These are phyloP conservation scores for Halenospora varia DNA, from an alignment of 495 filamentous ascomycete genomes.

Conservation along the genomic window DNA sequence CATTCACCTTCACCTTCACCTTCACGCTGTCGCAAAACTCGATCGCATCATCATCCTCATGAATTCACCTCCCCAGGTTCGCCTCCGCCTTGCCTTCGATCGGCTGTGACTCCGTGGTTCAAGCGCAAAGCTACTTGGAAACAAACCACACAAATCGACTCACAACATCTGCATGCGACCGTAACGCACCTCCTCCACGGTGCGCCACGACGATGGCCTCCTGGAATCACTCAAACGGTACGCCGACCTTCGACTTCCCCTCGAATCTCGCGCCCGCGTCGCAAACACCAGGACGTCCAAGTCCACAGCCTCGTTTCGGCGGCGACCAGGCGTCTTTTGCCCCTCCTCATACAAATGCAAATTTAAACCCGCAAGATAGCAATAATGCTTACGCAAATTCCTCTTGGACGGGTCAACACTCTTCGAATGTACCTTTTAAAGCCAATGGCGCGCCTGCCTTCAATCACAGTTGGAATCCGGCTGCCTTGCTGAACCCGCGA, in stretches of 20 bases:
- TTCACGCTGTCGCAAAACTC: too few relatives aligned
- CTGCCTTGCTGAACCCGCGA: slow-evolving; percentile 35
- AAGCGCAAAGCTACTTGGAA: neutral
- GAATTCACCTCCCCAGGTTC: too few relatives aligned
- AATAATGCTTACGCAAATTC: slow-evolving; percentile 14
- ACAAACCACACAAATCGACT: neutral
- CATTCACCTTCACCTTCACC: too few relatives aligned
- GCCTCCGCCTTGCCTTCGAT: neutral
- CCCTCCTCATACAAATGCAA: too few relatives aligned
- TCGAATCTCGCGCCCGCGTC: neutral
- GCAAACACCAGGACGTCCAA: neutral
- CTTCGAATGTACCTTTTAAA: neutral
- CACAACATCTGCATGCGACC: slow-evolving; percentile 23
- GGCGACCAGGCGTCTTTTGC: too few relatives aligned
- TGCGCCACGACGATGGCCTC: slow-evolving; percentile 17
- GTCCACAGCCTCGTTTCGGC: slow-evolving; percentile 9
- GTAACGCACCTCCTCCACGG: neutral
- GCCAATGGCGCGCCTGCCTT: slow-evolving; percentile 4
- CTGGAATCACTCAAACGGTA: slow-evolving; percentile 25
- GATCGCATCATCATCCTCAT: too few relatives aligned
- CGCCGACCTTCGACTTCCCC: neutral
- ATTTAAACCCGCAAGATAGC: too few relatives aligned
- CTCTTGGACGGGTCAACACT: slow-evolving; percentile 1
- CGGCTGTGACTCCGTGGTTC: slow-evolving; percentile 6
- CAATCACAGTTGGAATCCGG: slow-evolving; percentile 29